Evolutionary conservation across 345 rosid genomes (phyloP).

Genomic region (Gossypium raimondii): DNA sequence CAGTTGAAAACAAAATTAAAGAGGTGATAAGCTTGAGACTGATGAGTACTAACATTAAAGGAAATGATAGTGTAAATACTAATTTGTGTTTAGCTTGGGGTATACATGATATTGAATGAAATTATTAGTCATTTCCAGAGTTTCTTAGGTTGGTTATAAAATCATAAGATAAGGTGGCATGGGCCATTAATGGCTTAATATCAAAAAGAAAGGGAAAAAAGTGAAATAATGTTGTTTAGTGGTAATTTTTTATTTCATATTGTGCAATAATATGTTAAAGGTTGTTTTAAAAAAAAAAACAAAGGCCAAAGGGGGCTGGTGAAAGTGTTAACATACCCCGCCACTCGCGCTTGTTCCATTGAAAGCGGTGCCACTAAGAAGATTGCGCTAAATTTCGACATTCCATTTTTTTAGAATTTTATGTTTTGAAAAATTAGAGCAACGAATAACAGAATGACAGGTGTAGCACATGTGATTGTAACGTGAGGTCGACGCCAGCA

Average conservation of each 20-base stretch:
- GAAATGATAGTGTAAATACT: too few relatives aligned
- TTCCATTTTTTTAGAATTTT: not conserved
- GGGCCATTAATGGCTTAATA: constrained; percentile 24
- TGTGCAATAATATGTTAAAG: not conserved
- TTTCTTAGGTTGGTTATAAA: too few relatives aligned
- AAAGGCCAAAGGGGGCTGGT: constrained; percentile 14
- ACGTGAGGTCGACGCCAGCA: constrained; percentile 37
- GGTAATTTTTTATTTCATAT: not conserved
- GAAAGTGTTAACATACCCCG: constrained; percentile 40
- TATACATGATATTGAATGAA: too few relatives aligned
- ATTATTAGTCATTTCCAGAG: too few relatives aligned
- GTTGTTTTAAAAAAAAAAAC: too few relatives aligned
- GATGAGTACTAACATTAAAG: too few relatives aligned
- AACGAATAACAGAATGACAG: constrained; percentile 9
- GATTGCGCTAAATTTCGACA: constrained; percentile 2
- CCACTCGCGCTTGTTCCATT: constrained; percentile 36
- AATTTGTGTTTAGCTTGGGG: too few relatives aligned
- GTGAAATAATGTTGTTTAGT: not conserved
- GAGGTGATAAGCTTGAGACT: too few relatives aligned
- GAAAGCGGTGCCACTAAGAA: constrained; percentile 25
- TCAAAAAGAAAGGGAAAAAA: constrained; percentile 16
- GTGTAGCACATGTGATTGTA: not conserved
- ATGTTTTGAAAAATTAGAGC: too few relatives aligned
- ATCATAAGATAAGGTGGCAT: constrained; percentile 9
- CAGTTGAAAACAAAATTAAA: too few relatives aligned